phyloP scores from a whole-genome alignment of 164 flowering plant species.

The Taxillus chinensis region DNA sequence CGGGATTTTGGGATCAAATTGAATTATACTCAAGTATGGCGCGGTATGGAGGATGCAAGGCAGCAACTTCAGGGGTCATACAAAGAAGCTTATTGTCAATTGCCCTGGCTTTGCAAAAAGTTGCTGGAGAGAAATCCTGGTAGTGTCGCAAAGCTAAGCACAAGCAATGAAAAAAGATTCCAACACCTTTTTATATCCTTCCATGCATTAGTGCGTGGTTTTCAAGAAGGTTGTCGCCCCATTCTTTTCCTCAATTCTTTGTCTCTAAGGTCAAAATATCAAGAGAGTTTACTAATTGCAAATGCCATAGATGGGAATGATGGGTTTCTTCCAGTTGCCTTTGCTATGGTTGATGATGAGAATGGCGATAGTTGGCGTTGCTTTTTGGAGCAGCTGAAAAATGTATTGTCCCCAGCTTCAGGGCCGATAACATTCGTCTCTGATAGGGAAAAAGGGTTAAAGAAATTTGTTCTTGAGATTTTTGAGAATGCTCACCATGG shows the following conservation, averaged over 20 bases:
- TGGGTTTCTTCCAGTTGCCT: conserved; percentile 51
- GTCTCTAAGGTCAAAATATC: conserved; percentile 47
- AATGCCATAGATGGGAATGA: conserved; percentile 59
- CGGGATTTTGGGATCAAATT: conserved; percentile 34
- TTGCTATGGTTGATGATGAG: conserved; percentile 49
- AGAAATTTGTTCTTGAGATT: conserved; percentile 27
- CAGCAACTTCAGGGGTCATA: conserved; percentile 33
- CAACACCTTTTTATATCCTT: conserved; percentile 33
- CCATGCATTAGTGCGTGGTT: conserved; percentile 29
- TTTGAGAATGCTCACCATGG: conserved; percentile 45
- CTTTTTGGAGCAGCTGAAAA: conserved; percentile 46
- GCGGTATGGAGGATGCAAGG: conserved; percentile 32
- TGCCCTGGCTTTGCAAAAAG: conserved; percentile 29
- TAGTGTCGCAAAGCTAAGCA: conserved; percentile 19
- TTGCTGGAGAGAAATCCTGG: conserved; percentile 37
- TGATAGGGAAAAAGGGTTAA: conserved; percentile 43
- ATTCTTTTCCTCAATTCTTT: conserved; percentile 33
- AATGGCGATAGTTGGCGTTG: conserved; percentile 50
- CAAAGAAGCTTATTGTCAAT: conserved; percentile 27
- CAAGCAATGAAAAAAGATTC: conserved; percentile 23
- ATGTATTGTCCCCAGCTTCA: conserved; percentile 24
- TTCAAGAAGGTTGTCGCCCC: conserved; percentile 37
- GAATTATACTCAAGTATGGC: conserved; percentile 33
- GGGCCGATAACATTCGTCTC: conserved; percentile 45
- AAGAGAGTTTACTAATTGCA: conserved; percentile 49